Evolutionary conservation across 495 filamentous ascomycete genomes (phyloP), one percentile per base, ranked within the genome.

Genomic region (Penicillium chermesinum): DNA sequence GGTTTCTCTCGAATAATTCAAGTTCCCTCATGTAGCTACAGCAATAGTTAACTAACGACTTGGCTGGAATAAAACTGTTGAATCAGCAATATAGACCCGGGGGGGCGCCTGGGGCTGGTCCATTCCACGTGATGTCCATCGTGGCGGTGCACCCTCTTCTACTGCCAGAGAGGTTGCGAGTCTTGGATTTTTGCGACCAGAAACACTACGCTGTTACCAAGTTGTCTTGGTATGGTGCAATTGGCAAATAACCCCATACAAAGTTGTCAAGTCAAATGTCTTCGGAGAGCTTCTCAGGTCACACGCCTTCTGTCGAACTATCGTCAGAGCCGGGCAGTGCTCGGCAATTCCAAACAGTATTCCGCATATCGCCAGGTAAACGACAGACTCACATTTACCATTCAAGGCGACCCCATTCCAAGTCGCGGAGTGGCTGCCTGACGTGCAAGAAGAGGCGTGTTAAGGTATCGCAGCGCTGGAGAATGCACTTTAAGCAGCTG

Each of bases 371-470:
- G 15, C 37, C 27, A 3, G 45, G 44, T 8, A 49, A 41, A 21
- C 16, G 40, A 17, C 13, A 36, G n/a, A n/a, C n/a, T 19, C 38
- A 9, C 5, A 10, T 30, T 27, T 53, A 39, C 5, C 46, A 50
- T 50, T 15, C 54, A 22, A 53, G 65, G n/a, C 41, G 63, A 14
- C 15, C 63, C 8, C 65, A 69, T 25, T 59, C 49, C 21, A 69
- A 69, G 25, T 69, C 65, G 8, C 53, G 65, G 20, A 48, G 49
- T 1, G 65, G 65, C 0, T 69, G 65, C 36, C 8, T 54, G 8
- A 58, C 50, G 7, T 69, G 65, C 41, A 69, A 69, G 41, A 58
- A 51, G 20, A 49, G 65, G 17, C 54, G 61, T 21, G 49, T 69
- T 14, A 69, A 69, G 49, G 65, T 66, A 47, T 35, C 47, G 1